Evolutionary conservation across 106 monocot species (phyloP).

Genomic region (Dioscorea zingiberensis): DNA sequence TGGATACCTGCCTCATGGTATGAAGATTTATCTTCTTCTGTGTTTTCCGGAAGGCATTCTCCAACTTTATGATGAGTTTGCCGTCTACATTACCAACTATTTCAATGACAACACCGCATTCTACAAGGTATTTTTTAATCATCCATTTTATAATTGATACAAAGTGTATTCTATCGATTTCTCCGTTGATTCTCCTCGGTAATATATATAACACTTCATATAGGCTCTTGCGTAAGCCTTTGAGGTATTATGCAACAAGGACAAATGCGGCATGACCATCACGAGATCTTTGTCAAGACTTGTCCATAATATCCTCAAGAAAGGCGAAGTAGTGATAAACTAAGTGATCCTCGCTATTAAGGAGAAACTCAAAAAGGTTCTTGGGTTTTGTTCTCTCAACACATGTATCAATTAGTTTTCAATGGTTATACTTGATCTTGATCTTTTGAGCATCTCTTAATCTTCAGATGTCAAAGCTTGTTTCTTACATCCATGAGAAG

Average conservation of each 20-base stretch:
- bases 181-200: neutral
- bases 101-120: conserved; percentile 5
- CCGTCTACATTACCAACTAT: conserved; percentile 6
- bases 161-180: too few relatives aligned
- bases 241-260: conserved; percentile 16
- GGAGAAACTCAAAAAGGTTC: conserved; percentile 10
- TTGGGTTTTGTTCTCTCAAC: neutral
- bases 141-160: too few relatives aligned
- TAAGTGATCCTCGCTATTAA: conserved; percentile 7
- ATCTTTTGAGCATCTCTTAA: neutral
- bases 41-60: conserved; percentile 7
- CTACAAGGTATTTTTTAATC: conserved; percentile 1
- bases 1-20: too few relatives aligned
- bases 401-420: neutral
- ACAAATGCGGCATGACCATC: neutral
- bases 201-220: neutral
- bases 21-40: neutral
- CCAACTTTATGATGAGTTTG: conserved; percentile 10
- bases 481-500: too few relatives aligned
- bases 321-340: conserved; percentile 9
- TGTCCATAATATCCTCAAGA: conserved; percentile 9
- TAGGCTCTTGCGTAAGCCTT: conserved; percentile 7
- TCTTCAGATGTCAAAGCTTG: too few relatives aligned
- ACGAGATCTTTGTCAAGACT: conserved; percentile 6
- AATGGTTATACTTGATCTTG: neutral